Base-by-base conservation (phyloP, 2,329 filamentous ascomycete species). In the Capronia americana region DNA sequence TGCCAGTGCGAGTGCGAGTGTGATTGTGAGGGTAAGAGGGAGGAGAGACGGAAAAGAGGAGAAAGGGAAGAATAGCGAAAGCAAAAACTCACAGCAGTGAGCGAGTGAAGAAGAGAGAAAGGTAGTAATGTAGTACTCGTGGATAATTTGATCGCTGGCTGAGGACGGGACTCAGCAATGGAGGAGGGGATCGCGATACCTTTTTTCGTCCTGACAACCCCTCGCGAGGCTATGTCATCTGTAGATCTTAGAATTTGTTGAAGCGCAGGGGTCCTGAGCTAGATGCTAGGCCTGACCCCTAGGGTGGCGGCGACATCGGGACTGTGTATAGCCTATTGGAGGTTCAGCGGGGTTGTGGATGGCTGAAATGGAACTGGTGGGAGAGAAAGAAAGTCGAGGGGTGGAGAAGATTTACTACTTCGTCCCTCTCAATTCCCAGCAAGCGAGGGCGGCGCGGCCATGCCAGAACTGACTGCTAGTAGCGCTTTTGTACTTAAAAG, bases 181-280 rank as follows among this genome's bases (percentile, higher is more conserved):
- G 30, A 48, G 24, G 44, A 46, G 48, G 48, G 48, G 48, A 24
- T 53, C 28, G 24, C 26, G 17, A 55, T 55, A 55, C 24, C 53
- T 32, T 34, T 55, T 55, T 55, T 20, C 14, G 6, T 8, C 14
- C 7, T 17, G 20, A 10, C 12, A 11, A 28, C 58, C 46, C 58
- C 38, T 44, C 38, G 38, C 38, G 38, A 44, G 38, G 38, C 38
- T 34, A 64, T 59, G 61, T 64, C 61, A 64, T 61, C 55, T 59
- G 61, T 64, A 59, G 61, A 64, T 64, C 61, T 38, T n/a, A 28
- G 54, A 38, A 50, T 17, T 17, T 64, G 61, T 64, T 64, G 61
- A 64, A 57, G 55, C 54, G 46, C 55, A 48, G 53, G 57, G 57
- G 28, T 50, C 57, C 10, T 6, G 46, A 32, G 24, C 48, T 38